A percentile compares a stretch with the other conserved stretches of the same genome.
Conservation (phyloP, 1,284 basidiomycete species). For the Cryptococcus sp. region DNA sequence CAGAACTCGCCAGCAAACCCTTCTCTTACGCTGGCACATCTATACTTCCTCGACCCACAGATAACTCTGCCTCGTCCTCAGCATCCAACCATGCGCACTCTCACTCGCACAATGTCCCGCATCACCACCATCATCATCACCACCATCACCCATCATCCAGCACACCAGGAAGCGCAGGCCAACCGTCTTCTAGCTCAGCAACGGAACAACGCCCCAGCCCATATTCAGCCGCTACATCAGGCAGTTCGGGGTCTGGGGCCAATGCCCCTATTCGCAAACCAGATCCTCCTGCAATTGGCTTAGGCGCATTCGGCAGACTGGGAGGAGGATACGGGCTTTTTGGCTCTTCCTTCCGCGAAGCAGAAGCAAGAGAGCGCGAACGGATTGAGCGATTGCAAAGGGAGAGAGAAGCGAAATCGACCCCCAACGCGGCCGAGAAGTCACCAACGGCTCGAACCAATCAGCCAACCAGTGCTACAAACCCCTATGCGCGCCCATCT, state of each 20-base stretch:
- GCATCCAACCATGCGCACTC: not conserved
- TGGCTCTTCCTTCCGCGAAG: slow-evolving; percentile 12
- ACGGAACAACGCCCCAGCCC: slow-evolving; percentile 10
- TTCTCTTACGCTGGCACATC: not conserved
- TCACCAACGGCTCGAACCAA: slow-evolving; percentile 11
- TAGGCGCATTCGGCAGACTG: slow-evolving; percentile 10
- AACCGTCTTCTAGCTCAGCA: slow-evolving; percentile 9
- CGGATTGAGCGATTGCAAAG: slow-evolving; percentile 10
- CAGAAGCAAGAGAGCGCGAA: slow-evolving; percentile 19
- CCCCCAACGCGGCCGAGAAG: slow-evolving; percentile 5
- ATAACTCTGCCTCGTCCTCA: slow-evolving; percentile 1
- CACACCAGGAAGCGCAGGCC: not conserved
- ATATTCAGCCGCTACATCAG: slow-evolving; percentile 3
- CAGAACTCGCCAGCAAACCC: not conserved
- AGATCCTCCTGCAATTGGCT: slow-evolving; percentile 4
- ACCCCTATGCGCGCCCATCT: slow-evolving; percentile 23
- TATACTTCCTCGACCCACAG: not conserved
- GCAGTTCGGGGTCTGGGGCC: not conserved
- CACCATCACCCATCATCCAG: slow-evolving; percentile 14
- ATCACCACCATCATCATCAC: slow-evolving; percentile 23
- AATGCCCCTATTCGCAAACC: slow-evolving; percentile 5
- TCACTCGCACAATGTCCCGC: slow-evolving; percentile 1
- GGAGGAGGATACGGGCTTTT: slow-evolving; percentile 19
- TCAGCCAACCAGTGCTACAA: slow-evolving; percentile 5
- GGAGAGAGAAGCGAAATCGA: slow-evolving; percentile 12